These are phyloP conservation scores for Peterozyma toletana DNA, from an alignment of 805 yeast species.

Conservation along the genomic window DNA sequence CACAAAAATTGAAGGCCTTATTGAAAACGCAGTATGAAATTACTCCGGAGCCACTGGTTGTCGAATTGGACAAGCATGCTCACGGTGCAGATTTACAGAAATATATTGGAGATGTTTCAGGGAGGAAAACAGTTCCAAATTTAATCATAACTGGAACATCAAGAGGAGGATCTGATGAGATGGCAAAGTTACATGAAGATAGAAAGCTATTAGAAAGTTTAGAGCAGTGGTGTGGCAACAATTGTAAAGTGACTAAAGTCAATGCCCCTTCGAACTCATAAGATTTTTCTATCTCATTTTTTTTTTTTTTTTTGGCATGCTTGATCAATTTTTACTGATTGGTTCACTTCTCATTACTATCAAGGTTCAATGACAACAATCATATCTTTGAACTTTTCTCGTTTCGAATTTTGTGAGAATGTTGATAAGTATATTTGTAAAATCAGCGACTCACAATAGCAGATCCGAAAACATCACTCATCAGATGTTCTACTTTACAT, in stretches of 20 bases:
- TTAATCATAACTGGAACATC: slow-evolving; percentile 67
- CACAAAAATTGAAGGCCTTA: slow-evolving; percentile 62
- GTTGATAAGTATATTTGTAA: too few species aligned
- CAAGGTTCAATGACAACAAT: too few species aligned
- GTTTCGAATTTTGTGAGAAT: too few species aligned
- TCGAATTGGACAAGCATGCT: slow-evolving; percentile 77
- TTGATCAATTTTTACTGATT: too few species aligned
- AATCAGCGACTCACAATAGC: too few species aligned
- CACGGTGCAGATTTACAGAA: slow-evolving; percentile 73
- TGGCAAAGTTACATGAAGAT: slow-evolving; percentile 50
- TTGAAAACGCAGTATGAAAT: slow-evolving; percentile 58
- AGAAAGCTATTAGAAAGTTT: slow-evolving; percentile 47
- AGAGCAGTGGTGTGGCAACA: slow-evolving; percentile 56
- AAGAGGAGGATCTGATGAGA: slow-evolving; percentile 87
- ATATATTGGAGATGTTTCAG: slow-evolving; percentile 60
- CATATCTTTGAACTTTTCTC: too few species aligned
- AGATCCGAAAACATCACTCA: too few species aligned
- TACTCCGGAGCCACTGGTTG: slow-evolving; percentile 63
- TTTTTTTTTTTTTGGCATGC: too few species aligned
- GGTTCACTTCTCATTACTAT: too few species aligned
- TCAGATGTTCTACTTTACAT: too few species aligned
- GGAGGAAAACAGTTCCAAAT: slow-evolving; percentile 88
- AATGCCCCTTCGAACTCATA: slow-evolving; percentile 50
- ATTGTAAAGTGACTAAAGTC: slow-evolving; percentile 37
- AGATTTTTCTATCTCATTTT: neutral